These are phyloP conservation scores for Paraphoma sp. DNA, from an alignment of 2,329 filamentous ascomycete genomes.

Conservation along the genomic window DNA sequence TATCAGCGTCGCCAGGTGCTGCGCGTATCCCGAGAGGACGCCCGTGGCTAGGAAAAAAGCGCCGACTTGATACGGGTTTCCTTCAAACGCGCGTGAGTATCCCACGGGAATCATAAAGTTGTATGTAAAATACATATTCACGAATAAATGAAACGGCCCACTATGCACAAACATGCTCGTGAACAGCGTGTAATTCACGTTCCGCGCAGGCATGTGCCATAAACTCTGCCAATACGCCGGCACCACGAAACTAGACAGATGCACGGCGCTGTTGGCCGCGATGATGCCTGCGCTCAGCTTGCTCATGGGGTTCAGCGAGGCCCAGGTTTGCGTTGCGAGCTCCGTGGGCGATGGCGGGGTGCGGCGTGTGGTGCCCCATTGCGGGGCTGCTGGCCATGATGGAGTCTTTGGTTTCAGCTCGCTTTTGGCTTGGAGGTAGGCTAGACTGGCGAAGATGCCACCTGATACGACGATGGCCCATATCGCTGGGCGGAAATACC, in stretches of 20 bases:
- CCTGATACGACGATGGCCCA: constrained; percentile 35
- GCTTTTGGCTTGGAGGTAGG: constrained; percentile 36
- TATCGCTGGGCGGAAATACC: constrained; percentile 36
- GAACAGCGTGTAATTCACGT: constrained; percentile 39
- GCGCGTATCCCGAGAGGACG: constrained; percentile 37
- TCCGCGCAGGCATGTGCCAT: constrained; percentile 40
- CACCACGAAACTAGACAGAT: constrained; percentile 31
- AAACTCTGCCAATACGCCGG: constrained; percentile 31
- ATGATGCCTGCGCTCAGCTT: constrained; percentile 38
- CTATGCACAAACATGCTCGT: constrained; percentile 35
- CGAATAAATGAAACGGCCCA: constrained; percentile 22
- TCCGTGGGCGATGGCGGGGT: constrained; percentile 35
- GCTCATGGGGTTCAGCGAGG: constrained; percentile 31
- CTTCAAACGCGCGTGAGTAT: constrained; percentile 37
- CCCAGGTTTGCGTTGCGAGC: constrained; percentile 33
- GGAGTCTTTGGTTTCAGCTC: constrained; percentile 27
- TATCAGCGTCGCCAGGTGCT: constrained; percentile 38
- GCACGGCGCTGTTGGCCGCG: constrained; percentile 33
- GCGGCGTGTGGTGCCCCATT: constrained; percentile 19
- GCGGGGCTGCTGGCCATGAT: constrained; percentile 23
- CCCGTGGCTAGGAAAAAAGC: constrained; percentile 41
- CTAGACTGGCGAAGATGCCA: constrained; percentile 35
- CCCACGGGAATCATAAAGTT: constrained; percentile 41
- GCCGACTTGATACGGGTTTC: constrained; percentile 34
- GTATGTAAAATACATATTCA: constrained; percentile 40